Percentiles rank a stretch among this genome's conserved stretches.
These are phyloP conservation scores for Arachis stenosperma DNA, from an alignment of 306 rosid genomes.

Conservation along the genomic window DNA sequence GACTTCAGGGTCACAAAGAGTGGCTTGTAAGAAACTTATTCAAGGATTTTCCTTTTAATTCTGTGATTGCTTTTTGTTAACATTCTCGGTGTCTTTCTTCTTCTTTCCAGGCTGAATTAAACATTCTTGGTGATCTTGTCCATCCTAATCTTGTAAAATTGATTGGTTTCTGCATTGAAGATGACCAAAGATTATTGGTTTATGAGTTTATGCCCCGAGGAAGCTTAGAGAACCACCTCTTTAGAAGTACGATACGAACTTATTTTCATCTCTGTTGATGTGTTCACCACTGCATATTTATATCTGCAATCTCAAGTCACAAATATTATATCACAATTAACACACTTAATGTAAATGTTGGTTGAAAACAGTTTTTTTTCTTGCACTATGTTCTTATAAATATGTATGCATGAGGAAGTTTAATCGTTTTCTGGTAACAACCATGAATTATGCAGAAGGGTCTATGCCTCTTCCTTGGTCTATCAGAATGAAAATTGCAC, in stretches of 20 bases:
- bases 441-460: slow-evolving; percentile 73
- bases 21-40: slow-evolving; percentile 80
- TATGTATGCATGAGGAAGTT: slow-evolving; percentile 30
- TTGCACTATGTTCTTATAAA: slow-evolving; percentile 26
- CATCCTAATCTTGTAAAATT: slow-evolving; percentile 87
- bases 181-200: slow-evolving; percentile 86
- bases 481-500: slow-evolving; percentile 49
- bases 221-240: slow-evolving; percentile 98
- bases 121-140: slow-evolving; percentile 85
- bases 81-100: slow-evolving; percentile 14
- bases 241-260: slow-evolving; percentile 70
- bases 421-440: slow-evolving; percentile 54
- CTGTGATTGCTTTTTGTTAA: slow-evolving; percentile 32
- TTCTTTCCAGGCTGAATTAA: slow-evolving; percentile 80
- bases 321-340: slow-evolving; percentile 3
- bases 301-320: slow-evolving; percentile 23
- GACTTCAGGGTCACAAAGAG: slow-evolving; percentile 98
- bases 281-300: slow-evolving; percentile 23
- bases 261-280: slow-evolving; percentile 38
- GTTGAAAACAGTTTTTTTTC: slow-evolving; percentile 6
- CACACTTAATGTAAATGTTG: slow-evolving; percentile 4
- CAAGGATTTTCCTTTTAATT: background rate
- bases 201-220: slow-evolving; percentile 97
- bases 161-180: slow-evolving; percentile 93
- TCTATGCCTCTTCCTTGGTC: slow-evolving; percentile 96